These are phyloP conservation scores for Symmetrospora coprosmae DNA, from an alignment of 768 basidiomycete genomes.

Conservation along the genomic window DNA sequence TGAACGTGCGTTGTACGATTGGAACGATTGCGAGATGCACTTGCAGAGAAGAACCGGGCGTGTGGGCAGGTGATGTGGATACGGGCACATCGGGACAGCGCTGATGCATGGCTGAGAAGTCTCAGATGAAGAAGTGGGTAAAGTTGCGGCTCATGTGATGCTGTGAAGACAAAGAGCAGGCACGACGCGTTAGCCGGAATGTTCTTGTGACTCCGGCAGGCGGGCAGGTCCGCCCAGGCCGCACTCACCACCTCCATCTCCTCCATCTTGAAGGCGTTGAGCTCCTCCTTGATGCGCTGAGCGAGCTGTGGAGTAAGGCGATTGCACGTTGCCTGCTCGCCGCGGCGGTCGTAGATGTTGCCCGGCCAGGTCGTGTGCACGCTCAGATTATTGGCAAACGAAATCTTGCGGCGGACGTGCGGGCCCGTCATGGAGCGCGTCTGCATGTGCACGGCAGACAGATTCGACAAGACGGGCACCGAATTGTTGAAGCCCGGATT, in stretches of 20 bases:
- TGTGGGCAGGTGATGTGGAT: too few relatives aligned
- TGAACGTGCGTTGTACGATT: too few relatives aligned
- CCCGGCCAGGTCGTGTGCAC: slow-evolving; percentile 95
- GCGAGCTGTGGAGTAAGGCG: slow-evolving; percentile 84
- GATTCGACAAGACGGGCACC: slow-evolving; percentile 63
- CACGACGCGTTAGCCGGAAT: background rate
- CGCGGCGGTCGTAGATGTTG: slow-evolving; percentile 78
- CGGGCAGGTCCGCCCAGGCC: background rate
- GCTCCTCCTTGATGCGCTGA: slow-evolving; percentile 90
- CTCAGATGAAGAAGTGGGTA: slow-evolving; percentile 17
- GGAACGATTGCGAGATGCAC: too few relatives aligned
- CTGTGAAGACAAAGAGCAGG: background rate
- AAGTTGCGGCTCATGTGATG: slow-evolving; percentile 10
- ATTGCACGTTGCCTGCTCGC: slow-evolving; percentile 95
- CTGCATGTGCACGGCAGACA: slow-evolving; percentile 44
- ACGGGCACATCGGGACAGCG: too few relatives aligned
- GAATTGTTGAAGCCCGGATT: slow-evolving; percentile 76
- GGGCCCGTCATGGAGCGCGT: slow-evolving; percentile 59
- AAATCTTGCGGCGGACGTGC: slow-evolving; percentile 48
- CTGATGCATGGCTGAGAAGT: background rate
- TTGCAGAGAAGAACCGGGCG: too few relatives aligned
- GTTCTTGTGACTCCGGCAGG: background rate
- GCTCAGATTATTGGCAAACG: slow-evolving; percentile 80
- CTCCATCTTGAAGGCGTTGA: slow-evolving; percentile 80
- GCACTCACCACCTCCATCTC: slow-evolving; percentile 70